Conservation (phyloP, 176 grass and related monocot species). For the Aegilops umbellulata region DNA sequence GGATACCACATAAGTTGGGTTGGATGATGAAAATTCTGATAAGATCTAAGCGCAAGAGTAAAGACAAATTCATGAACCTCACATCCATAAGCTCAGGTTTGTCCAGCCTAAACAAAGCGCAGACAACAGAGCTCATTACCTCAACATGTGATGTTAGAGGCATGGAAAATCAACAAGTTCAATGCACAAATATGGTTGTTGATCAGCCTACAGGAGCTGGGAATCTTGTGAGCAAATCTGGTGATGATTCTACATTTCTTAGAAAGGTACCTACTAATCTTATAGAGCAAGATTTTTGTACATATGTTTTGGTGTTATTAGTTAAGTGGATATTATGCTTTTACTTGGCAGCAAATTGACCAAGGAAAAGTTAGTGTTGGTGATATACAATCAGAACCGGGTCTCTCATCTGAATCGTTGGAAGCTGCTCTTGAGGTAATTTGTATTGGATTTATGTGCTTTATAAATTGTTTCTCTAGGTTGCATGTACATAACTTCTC, state of each 20-base stretch:
- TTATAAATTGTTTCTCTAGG: no score
- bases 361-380: no score
- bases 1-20: neutral
- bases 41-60: slow-evolving; percentile 73
- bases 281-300: no score
- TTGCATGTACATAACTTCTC: no score
- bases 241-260: slow-evolving; percentile 46
- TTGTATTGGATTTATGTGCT: no score
- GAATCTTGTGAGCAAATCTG: slow-evolving; percentile 40
- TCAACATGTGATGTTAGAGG: slow-evolving; percentile 30
- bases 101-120: slow-evolving; percentile 43
- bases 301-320: no score
- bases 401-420: no score
- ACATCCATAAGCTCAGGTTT: slow-evolving; percentile 27
- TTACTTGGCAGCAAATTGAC: no score
- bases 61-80: slow-evolving; percentile 42
- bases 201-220: slow-evolving; percentile 33
- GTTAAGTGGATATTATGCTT: no score
- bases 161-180: slow-evolving; percentile 34
- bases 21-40: slow-evolving; percentile 38
- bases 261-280: no score
- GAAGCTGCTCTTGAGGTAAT: no score
- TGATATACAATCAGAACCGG: no score
- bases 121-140: slow-evolving; percentile 29
- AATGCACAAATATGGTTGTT: slow-evolving; percentile 35